Evolutionary conservation across 345 rosid genomes (phyloP), one percentile per base, ranked within the genome.

Genomic region (Hibiscus tridactylites): DNA sequence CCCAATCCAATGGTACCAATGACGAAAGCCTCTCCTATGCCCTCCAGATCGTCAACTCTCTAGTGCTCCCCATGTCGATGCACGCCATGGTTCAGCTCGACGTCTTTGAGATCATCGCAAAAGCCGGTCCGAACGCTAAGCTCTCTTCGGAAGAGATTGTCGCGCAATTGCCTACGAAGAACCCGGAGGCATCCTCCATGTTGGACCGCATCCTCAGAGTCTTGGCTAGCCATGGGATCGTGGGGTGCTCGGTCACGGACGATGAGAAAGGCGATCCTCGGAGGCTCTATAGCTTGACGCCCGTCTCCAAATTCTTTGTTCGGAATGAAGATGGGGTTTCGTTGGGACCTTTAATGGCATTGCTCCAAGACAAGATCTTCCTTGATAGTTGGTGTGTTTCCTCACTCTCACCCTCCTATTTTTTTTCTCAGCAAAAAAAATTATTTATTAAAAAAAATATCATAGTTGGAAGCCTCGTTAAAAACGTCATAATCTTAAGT

Each of bases 71-170:
- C 28, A 56, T 56, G 80, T 54, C 78, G 9, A 42, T 84, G 67
- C 63, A 76, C 16, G 70, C 80, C 2, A 81, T 79, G 8, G 50
- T 75, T 24, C 74, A 82, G 53, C 79, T 78, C 10, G 81, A 74
- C n/a, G 31, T 82, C 54, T 79, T 83, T 4, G 79, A 77, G 19
- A 77, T 83, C 47, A 77, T 85, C 9, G 83, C 78, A 42, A 61
- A 50, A 59, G 76, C 65, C 0, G 81, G 84, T 8, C 75, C 53
- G 0, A 79, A 61, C 0, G 79, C 74, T 24, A 68, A 71, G 59
- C 47, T 85, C 65, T 79, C 84, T 1, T 68, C 86, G 2, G 46
- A 78, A 2, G 80, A 84, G 74, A 77, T 84, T 2, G 79, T 70
- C 0, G 16, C 61, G 3, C 61, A 10, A 13, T 24, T 58, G 6